A percentile compares a stretch with the other conserved stretches of the same genome.
phyloP scores from a whole-genome alignment of 169 alveolate genomes.

The Cryptosporidium meleagridis region DNA sequence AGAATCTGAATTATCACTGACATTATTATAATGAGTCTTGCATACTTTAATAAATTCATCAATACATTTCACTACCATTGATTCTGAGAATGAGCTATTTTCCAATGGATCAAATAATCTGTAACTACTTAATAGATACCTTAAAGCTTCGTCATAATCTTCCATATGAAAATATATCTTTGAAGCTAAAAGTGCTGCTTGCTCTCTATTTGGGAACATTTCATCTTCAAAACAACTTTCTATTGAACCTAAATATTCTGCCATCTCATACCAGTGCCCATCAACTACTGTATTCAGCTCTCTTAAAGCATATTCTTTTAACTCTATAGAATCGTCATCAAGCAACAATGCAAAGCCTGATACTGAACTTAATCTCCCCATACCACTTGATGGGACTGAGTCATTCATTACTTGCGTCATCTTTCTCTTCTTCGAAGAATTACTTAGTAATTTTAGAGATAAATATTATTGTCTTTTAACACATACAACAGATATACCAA shows the following conservation, averaged over 20 bases:
- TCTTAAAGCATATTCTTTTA: conserved; percentile 82
- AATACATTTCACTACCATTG: conserved; percentile 81
- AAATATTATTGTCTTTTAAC: no score
- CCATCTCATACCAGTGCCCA: conserved; percentile 86
- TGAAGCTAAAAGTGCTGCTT: conserved; percentile 94
- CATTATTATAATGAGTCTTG: conserved; percentile 21
- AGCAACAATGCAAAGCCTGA: conserved; percentile 83
- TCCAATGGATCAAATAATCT: conserved; percentile 87
- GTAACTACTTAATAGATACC: conserved; percentile 94
- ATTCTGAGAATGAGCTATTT: conserved; percentile 83
- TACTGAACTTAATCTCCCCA: conserved; percentile 79
- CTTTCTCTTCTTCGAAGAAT: neutral
- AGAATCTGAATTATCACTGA: neutral
- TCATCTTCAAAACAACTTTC: conserved; percentile 84
- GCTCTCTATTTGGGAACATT: conserved; percentile 82
- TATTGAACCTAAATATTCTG: conserved; percentile 81
- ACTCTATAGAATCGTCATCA: conserved; percentile 81
- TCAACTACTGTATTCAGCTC: conserved; percentile 84
- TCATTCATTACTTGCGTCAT: conserved; percentile 24
- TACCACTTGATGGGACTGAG: conserved; percentile 31
- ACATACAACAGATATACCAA: neutral
- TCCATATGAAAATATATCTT: conserved; percentile 95
- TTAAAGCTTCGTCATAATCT: conserved; percentile 92
- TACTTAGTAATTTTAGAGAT: no score
- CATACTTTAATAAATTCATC: conserved; percentile 80